Conservation (phyloP, 352 stramenopile genomes). For the Phytophthora europaea region DNA sequence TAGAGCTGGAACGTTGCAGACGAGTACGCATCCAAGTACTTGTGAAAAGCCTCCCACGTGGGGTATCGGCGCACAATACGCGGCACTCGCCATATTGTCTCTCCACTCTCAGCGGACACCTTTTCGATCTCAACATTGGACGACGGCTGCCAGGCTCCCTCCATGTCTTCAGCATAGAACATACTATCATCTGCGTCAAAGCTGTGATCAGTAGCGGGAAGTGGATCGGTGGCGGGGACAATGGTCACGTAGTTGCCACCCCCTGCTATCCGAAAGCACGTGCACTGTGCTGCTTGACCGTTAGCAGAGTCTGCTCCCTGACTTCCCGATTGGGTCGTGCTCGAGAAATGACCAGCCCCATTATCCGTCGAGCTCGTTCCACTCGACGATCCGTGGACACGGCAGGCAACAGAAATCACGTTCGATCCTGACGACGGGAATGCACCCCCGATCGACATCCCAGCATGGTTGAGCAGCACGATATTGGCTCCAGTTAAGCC, state of each 20-base stretch:
- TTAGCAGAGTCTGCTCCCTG: constrained; percentile 3
- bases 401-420: constrained; percentile 39
- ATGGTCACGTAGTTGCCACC: constrained; percentile 41
- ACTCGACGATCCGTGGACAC: constrained; percentile 35
- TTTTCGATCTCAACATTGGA: constrained; percentile 35
- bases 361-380: constrained; percentile 9
- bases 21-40: constrained; percentile 71
- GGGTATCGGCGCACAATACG: constrained; percentile 57
- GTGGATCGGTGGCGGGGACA: constrained; percentile 32
- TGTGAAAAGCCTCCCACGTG: constrained; percentile 68
- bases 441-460: constrained; percentile 10
- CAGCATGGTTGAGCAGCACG: constrained; percentile 33
- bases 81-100: constrained; percentile 57
- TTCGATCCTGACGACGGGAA: constrained; percentile 24
- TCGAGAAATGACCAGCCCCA: not conserved
- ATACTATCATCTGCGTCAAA: constrained; percentile 34
- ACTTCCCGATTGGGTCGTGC: not conserved
- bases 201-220: constrained; percentile 12
- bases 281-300: constrained; percentile 26
- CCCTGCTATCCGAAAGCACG: constrained; percentile 46
- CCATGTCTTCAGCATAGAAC: constrained; percentile 40
- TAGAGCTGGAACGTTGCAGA: constrained; percentile 74
- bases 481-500: constrained; percentile 22
- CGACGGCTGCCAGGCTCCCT: constrained; percentile 42
- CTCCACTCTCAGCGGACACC: constrained; percentile 37